Evolutionary conservation across 441 rosid genomes (phyloP), one percentile per base, ranked within the genome.

Genomic region (Biscutella laevigata): DNA sequence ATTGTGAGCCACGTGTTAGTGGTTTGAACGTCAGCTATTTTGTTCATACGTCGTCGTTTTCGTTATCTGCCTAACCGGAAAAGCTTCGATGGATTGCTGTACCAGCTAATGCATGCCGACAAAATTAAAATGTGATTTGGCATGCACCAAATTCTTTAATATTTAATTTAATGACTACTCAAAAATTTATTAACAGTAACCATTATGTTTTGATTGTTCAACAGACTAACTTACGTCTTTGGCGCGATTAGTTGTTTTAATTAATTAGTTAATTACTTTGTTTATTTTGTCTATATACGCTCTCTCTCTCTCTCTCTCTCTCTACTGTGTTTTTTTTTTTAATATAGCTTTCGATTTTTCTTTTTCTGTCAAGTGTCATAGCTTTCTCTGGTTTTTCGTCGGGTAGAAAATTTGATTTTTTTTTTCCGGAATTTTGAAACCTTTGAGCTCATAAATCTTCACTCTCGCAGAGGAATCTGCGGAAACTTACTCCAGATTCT

Each of bases 31-130:
- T 55, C 61, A 62, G 41, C 62, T 32, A 13, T 4, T 40, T 39
- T 56, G 36, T 24, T 4, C 3, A 63, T 12, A 47, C 56, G 57
- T 39, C 54, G 57, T 39, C 62, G 37, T 33, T 16, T 15, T 21
- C 20, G n/a, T n/a, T 0, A 2, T 41, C 57, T 64, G 50, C 51
- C 45, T 25, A 47, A 45, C 54, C 20, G 20, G n/a, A 21, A 28
- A 29, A 10, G 63, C 40, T 26, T 53, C 50, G 36, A 41, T 59
- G 64, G 27, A 10, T 22, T 59, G 45, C 41, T 21, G 29, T 4
- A 51, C 55, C 68, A 62, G 61, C 55, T 53, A 36, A 14, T 19
- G 22, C 33, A 37, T 38, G 48, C 42, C 16, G 68, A 63, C 62
- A 54, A 54, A 37, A 9, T 33, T n/a, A 26, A 16, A 13, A 22